These are phyloP conservation scores for Yamadazyma triangularis DNA, from an alignment of 1,139 yeast species.

Conservation along the genomic window DNA sequence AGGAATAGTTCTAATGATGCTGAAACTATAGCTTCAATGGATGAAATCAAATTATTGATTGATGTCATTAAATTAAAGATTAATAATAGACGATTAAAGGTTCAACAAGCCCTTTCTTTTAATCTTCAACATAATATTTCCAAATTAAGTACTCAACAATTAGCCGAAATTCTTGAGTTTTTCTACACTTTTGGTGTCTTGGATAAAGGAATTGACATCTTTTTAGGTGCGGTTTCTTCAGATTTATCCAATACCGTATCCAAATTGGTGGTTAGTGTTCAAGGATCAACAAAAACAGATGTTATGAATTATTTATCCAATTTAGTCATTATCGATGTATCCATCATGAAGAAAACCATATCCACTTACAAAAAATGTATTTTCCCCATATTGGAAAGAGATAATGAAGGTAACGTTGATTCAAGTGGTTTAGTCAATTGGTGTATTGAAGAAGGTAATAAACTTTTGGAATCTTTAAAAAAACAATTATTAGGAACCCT, in stretches of 20 bases:
- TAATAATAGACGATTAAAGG: slow-evolving; percentile 30
- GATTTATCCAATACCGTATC: slow-evolving; percentile 32
- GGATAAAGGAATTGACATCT: slow-evolving; percentile 35
- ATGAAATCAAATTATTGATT: slow-evolving; percentile 35
- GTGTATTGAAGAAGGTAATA: slow-evolving; percentile 65
- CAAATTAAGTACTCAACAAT: slow-evolving; percentile 26
- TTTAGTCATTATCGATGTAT: slow-evolving; percentile 37
- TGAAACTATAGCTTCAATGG: slow-evolving; percentile 15
- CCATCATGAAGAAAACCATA: slow-evolving; percentile 36
- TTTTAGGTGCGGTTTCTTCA: slow-evolving; percentile 33
- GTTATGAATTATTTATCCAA: slow-evolving; percentile 43
- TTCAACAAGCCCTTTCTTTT: slow-evolving; percentile 36
- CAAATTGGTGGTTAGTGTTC: slow-evolving; percentile 36
- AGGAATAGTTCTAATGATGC: slow-evolving; percentile 8
- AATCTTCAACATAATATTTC: slow-evolving; percentile 35
- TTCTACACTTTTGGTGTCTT: slow-evolving; percentile 35
- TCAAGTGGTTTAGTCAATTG: slow-evolving; percentile 51
- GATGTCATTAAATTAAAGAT: slow-evolving; percentile 42
- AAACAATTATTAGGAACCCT: slow-evolving; percentile 68
- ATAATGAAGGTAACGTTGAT: slow-evolving; percentile 27
- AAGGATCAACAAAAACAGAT: slow-evolving; percentile 44
- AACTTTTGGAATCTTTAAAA: slow-evolving; percentile 55
- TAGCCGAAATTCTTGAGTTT: slow-evolving; percentile 30
- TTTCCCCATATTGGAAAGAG: slow-evolving; percentile 28
- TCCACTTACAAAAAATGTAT: slow-evolving; percentile 30